Conservation (phyloP, 78 protist genomes). For the Guillardia theta region DNA sequence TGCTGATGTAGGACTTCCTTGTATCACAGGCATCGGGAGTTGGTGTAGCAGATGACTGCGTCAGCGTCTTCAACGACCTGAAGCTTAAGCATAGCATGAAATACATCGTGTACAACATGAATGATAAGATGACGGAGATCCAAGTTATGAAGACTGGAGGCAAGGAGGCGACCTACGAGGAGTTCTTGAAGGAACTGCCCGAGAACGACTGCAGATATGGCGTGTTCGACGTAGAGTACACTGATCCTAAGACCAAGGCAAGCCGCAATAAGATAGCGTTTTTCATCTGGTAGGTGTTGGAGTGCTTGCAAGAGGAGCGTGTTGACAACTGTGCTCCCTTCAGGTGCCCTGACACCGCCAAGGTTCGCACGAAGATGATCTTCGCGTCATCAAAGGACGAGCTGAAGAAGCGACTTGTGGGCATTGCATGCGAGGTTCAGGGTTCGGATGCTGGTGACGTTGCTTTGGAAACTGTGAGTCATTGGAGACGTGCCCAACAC, state of each 20-base stretch:
- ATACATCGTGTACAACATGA: conserved; percentile 6
- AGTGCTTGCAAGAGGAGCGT: neutral
- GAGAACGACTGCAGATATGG: conserved; percentile 11
- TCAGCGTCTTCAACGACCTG: neutral
- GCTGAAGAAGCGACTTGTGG: conserved; percentile 36
- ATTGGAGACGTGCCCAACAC: neutral
- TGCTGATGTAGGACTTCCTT: too few relatives aligned
- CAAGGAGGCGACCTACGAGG: neutral
- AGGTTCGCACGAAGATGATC: neutral
- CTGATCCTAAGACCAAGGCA: neutral
- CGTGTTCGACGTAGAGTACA: conserved; percentile 6
- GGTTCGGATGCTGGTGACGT: neutral
- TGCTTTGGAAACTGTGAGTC: neutral
- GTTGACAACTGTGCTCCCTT: neutral
- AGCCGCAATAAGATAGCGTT: conserved; percentile 31
- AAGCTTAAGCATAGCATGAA: neutral
- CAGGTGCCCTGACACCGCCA: neutral
- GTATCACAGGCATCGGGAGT: conserved; percentile 25
- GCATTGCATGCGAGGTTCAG: neutral
- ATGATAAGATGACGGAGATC: conserved; percentile 12
- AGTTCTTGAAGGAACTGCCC: neutral
- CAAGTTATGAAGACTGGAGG: neutral
- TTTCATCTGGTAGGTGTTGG: neutral
- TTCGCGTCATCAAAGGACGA: conserved; percentile 36
- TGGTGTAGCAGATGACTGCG: neutral